Base-by-base conservation (phyloP, 176 grass and related monocot species). In the Oryza australiensis region DNA sequence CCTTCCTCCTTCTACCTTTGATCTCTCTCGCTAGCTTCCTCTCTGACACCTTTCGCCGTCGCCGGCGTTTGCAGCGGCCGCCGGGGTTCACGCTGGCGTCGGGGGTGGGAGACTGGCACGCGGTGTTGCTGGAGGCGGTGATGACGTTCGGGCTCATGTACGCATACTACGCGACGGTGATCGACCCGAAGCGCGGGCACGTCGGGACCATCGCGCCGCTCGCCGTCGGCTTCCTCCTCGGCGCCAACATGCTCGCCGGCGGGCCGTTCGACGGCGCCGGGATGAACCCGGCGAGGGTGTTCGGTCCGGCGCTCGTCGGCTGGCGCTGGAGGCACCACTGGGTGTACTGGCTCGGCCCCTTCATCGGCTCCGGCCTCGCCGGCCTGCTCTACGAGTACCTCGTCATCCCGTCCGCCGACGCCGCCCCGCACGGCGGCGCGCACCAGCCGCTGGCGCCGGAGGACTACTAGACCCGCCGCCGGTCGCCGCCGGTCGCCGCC, bases 321-420 rank as follows among this genome's bases (percentile, higher is more conserved):
- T 95, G 96, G 96, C 74, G 91, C 38, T 99, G 96, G 96, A 85
- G 83, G 60, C 89, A 87, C 83, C 96, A 99, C 80, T 99, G 91
- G 96, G 87, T 94, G 45, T 99, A 99, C 85, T 99, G 96, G 96
- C 64, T 95, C 0, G 93, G 96, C 0, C 96, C 96, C 0, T 93
- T 95, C 67, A 24, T 95, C 24, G 93, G 96, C 23, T 83, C 96
- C 0, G 93, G 90, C 2, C 26, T 99, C 6, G 93, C 91, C 0
- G 96, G 89, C 27, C 76, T 95, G 0, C 45, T 86, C 18, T 99
- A 99, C 35, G 96, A 99, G 89, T 95, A 83, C 85, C 73, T 99
- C 15, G 45, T 99, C 65, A 95, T 95, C 68, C 91, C 88, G 14
- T 28, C 72, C 22, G 51, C 68, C 28, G 77, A 87, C 23, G 64